Evolutionary conservation across 2,329 filamentous ascomycete genomes (phyloP), one percentile per base, ranked within the genome.

Genomic region (Didymella lethalis): DNA sequence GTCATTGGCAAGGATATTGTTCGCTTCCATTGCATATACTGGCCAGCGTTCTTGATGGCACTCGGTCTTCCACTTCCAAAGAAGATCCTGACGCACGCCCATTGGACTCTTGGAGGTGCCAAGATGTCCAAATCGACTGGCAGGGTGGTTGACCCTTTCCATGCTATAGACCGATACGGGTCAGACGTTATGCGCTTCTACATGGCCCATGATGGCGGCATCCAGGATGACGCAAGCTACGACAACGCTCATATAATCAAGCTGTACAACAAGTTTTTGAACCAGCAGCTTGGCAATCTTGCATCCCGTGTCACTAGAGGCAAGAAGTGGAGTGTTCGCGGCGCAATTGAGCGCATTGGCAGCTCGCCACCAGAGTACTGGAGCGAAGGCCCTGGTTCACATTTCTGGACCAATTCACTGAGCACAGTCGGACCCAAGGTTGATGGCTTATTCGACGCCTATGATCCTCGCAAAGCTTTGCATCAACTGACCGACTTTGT

Each of bases 41-140:
- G 96, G 95, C 95, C 95, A 0, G 95, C 95, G 3, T 90, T 99
- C 67, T 87, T 99, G 16, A 90, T 99, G 84, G 94, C 95, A 1
- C 82, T 97, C 14, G 88, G 89, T 50, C 82, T 98, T 4, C 90
- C 92, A 1, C 81, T 91, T 0, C 92, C 95, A 0, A 89, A 88
- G 71, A 88, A 88, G 63, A 86, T 99, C 31, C 82, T 99, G 2
- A 92, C 92, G 51, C 95, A 99, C 74, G 93, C 90, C 2, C 95
- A 99, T 76, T 99, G 96, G 95, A 96, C 93, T 14, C 88, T 99
- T 79, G 91, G 91, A 55, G 87, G 87, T 52, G 86, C 88, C 67
- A 99, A 99, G 78, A 99, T 99, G 93, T 94, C 93, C 61, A 99
- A 99, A 77, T 96, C 92, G 1, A 87, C 90, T 2, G 95, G 95